Evolutionary conservation across 148 eudicot species (phyloP).

Genomic region (Fagopyrum homotropicum): DNA sequence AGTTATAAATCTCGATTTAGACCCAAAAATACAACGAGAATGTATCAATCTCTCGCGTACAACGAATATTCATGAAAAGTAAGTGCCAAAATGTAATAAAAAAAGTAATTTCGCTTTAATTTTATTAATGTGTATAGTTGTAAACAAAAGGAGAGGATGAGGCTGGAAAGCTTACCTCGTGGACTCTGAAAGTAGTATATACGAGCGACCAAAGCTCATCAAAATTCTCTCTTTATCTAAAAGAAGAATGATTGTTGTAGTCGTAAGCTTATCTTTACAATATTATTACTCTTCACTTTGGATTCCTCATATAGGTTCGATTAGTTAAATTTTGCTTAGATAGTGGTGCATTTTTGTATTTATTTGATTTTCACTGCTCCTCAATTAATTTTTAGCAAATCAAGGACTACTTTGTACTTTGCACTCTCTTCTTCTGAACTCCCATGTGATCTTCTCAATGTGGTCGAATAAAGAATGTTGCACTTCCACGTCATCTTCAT

Average conservation of each 20-base stretch:
- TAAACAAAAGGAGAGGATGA: background rate
- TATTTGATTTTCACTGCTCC: background rate
- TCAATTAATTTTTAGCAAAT: background rate
- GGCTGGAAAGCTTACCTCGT: background rate
- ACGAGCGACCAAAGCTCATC: background rate
- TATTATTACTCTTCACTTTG: background rate
- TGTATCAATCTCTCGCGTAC: too few species aligned
- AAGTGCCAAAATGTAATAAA: too few species aligned
- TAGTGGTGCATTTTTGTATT: background rate
- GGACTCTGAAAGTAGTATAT: background rate
- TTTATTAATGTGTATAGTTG: too few species aligned
- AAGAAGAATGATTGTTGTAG: background rate
- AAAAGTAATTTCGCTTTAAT: too few species aligned
- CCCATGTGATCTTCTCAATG: slow-evolving; percentile 3
- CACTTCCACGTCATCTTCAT: background rate
- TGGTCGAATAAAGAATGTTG: slow-evolving; percentile 4
- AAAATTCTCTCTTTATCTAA: background rate
- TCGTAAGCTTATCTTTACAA: background rate
- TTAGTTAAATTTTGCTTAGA: slow-evolving; percentile 1
- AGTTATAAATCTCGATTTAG: too few species aligned
- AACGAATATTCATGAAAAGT: too few species aligned
- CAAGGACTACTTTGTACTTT: background rate
- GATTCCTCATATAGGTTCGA: background rate
- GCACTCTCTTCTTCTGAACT: background rate
- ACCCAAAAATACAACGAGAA: too few species aligned